A percentile compares a stretch with the other conserved stretches of the same genome.
Conservation (phyloP, 768 basidiomycete genomes). For the Tephrocybe sp. region DNA sequence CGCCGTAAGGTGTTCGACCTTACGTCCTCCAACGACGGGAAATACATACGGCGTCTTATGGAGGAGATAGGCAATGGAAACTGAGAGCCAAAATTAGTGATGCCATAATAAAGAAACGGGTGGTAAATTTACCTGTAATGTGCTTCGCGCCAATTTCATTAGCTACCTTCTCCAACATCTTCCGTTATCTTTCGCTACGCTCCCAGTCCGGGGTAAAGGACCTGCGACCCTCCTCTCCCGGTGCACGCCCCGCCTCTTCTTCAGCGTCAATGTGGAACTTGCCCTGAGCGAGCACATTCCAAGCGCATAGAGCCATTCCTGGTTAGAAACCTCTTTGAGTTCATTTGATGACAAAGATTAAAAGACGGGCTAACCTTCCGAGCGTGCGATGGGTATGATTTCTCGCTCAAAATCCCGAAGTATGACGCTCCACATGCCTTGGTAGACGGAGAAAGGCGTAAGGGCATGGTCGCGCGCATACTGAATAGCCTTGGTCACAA, state of each 20-base stretch:
- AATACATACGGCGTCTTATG: conserved; percentile 53
- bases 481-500: conserved; percentile 41
- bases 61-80: conserved; percentile 53
- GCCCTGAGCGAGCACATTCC: conserved; percentile 23
- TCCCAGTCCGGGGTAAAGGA: conserved; percentile 22
- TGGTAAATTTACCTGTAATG: conserved; percentile 21
- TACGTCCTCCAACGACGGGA: conserved; percentile 49
- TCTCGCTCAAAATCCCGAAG: conserved; percentile 45
- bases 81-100: conserved; percentile 20
- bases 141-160: conserved; percentile 28
- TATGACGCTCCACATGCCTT: conserved; percentile 39
- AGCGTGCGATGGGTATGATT: conserved; percentile 40
- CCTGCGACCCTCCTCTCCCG: conserved; percentile 24
- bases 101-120: conserved; percentile 3
- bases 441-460: conserved; percentile 48
- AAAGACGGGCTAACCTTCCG: conserved; percentile 29
- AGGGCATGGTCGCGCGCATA: conserved; percentile 43
- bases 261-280: conserved; percentile 51
- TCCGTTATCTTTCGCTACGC: conserved; percentile 29
- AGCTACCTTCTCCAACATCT: conserved; percentile 37
- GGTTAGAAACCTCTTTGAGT: conserved; percentile 1
- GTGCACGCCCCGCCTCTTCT: conserved; percentile 18
- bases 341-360: too few species aligned
- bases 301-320: conserved; percentile 23
- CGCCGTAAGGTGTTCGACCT: conserved; percentile 45